Conservation (phyloP, 495 filamentous ascomycete genomes). For the Bryoglossum gracile region DNA sequence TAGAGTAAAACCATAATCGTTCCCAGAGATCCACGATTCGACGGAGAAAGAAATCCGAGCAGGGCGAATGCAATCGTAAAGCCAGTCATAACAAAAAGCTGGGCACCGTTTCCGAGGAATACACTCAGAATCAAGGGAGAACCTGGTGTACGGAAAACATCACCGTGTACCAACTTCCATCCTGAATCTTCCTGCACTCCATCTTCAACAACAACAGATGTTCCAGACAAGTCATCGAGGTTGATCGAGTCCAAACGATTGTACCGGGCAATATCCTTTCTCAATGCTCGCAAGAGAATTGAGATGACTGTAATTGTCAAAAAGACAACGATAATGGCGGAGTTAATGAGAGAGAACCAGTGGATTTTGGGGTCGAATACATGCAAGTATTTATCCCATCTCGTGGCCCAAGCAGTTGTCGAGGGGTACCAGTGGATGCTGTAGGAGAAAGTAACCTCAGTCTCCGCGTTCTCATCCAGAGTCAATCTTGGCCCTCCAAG, state of each 20-base stretch:
- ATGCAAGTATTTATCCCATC: constrained; percentile 97
- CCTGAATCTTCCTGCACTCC: constrained; percentile 96
- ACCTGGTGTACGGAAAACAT: constrained; percentile 86
- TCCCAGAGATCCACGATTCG: constrained; percentile 86
- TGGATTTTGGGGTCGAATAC: constrained; percentile 95
- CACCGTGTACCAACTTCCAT: constrained; percentile 97
- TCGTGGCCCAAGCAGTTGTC: constrained; percentile 80
- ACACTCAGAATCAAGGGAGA: constrained; percentile 79
- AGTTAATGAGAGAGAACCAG: constrained; percentile 96
- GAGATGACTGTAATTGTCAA: constrained; percentile 84
- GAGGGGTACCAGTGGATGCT: constrained; percentile 79
- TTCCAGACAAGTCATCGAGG: constrained; percentile 74
- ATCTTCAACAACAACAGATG: constrained; percentile 69
- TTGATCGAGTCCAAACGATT: constrained; percentile 84
- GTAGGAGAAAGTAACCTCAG: constrained; percentile 79
- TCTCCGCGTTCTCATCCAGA: constrained; percentile 60
- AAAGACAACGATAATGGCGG: constrained; percentile 87
- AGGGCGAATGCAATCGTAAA: constrained; percentile 90
- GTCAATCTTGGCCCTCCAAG: constrained; percentile 41
- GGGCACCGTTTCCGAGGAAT: constrained; percentile 86
- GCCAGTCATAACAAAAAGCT: constrained; percentile 96
- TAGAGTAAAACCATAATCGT: constrained; percentile 90
- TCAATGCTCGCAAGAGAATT: constrained; percentile 75
- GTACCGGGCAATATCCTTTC: constrained; percentile 92
- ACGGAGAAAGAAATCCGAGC: constrained; percentile 88